A percentile compares a stretch with the other conserved stretches of the same genome.
phyloP scores from a whole-genome alignment of 2,329 filamentous ascomycete genomes.

The Penicillium sp. region DNA sequence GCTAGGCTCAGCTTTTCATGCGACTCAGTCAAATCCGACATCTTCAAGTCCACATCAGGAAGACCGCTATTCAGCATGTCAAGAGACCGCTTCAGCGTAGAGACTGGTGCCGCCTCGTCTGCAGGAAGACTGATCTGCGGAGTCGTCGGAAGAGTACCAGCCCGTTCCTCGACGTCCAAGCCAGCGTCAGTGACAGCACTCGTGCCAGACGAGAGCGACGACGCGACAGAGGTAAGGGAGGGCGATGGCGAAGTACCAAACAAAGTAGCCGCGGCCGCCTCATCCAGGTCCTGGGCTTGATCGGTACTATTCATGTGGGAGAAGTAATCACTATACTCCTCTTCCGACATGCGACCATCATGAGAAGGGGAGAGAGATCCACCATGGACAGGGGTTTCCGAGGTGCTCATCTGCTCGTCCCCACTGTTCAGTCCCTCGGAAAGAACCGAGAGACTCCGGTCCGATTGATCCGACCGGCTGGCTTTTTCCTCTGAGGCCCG shows the following conservation, averaged over 20 bases:
- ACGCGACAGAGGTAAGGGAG: constrained; percentile 38
- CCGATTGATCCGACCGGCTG: constrained; percentile 21
- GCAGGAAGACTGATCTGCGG: constrained; percentile 31
- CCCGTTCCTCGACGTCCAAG: constrained; percentile 22
- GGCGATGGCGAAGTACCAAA: constrained; percentile 42
- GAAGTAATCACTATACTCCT: constrained; percentile 35
- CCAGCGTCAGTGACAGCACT: constrained; percentile 33
- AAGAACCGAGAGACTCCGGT: constrained; percentile 31
- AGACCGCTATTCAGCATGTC: constrained; percentile 39
- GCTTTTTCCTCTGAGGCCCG: constrained; percentile 42
- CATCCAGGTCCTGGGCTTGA: constrained; percentile 28
- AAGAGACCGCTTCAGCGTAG: constrained; percentile 36
- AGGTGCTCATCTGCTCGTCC: constrained; percentile 27
- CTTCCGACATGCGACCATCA: constrained; percentile 27
- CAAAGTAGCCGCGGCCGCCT: constrained; percentile 32
- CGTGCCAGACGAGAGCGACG: constrained; percentile 40
- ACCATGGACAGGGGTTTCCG: constrained; percentile 30
- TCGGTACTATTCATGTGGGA: constrained; percentile 26
- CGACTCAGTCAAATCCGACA: constrained; percentile 31
- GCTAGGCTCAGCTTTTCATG: constrained; percentile 44
- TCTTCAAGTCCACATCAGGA: constrained; percentile 33
- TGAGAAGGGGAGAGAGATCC: constrained; percentile 28
- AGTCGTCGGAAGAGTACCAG: constrained; percentile 17
- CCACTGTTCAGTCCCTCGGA: constrained; percentile 43
- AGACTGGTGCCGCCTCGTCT: constrained; percentile 26